Evolutionary conservation across 2,329 filamentous ascomycete species (phyloP).

Genomic region (Penicillium sp.): DNA sequence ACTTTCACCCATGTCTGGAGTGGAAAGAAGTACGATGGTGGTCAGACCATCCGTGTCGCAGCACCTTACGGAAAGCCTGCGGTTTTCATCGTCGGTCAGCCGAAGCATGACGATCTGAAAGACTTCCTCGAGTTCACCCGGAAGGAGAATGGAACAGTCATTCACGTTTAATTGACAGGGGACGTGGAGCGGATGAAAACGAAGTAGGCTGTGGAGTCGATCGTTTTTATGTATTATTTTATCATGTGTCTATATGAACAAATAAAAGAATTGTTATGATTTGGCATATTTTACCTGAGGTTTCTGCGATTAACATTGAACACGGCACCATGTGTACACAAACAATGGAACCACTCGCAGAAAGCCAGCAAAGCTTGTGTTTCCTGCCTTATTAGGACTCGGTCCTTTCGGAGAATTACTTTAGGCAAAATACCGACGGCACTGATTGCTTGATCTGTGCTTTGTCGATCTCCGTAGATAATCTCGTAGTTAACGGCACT

Average conservation of each 20-base stretch:
- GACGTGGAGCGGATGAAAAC: not conserved
- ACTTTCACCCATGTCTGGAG: conserved; percentile 26
- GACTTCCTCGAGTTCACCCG: conserved; percentile 24
- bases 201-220: not conserved
- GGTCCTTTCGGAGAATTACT: not conserved
- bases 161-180: conserved; percentile 10
- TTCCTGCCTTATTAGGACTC: too few species aligned
- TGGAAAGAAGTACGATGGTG: conserved; percentile 20
- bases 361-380: too few species aligned
- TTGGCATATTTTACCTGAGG: too few species aligned
- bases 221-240: not conserved
- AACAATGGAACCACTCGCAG: too few species aligned
- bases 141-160: conserved; percentile 21
- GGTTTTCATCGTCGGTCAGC: conserved; percentile 22
- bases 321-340: too few species aligned
- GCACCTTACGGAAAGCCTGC: conserved; percentile 27
- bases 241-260: not conserved
- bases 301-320: too few species aligned
- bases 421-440: conserved; percentile 12
- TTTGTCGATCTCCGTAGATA: not conserved
- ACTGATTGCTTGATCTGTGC: not conserved
- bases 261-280: not conserved
- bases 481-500: conserved; percentile 1
- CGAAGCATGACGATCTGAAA: conserved; percentile 20
- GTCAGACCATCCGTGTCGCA: conserved; percentile 14